These are phyloP conservation scores for Punctularia strigosozonata DNA, from an alignment of 768 basidiomycete species.

Conservation along the genomic window DNA sequence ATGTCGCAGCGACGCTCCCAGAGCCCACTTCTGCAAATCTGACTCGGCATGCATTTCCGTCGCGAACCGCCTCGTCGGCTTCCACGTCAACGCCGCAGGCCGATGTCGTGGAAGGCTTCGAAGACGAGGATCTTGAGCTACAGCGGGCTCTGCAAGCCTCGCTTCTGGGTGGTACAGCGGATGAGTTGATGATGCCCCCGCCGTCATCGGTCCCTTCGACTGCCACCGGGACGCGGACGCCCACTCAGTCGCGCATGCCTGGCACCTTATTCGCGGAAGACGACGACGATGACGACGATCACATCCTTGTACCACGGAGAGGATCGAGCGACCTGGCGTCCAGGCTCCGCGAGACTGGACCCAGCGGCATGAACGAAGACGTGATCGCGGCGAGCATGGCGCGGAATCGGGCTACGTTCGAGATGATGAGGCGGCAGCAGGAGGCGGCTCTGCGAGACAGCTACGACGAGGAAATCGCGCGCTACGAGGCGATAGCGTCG, in stretches of 20 bases:
- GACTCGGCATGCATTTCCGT: conserved; percentile 4
- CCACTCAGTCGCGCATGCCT: conserved; percentile 7
- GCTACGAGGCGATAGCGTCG: conserved; percentile 11
- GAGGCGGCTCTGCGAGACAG: conserved; percentile 53
- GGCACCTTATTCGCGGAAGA: conserved; percentile 2
- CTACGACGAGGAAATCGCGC: conserved; percentile 30
- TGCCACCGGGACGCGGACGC: conserved; percentile 4
- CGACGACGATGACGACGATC: conserved; percentile 7
- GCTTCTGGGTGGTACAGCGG: conserved; percentile 24
- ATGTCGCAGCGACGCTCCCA: conserved; percentile 51
- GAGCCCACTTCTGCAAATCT: conserved; percentile 29
- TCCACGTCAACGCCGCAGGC: conserved; percentile 6
- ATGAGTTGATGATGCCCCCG: conserved; percentile 5
- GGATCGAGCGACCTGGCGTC: conserved; percentile 13
- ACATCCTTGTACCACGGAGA: conserved; percentile 12
- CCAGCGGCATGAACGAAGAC: conserved; percentile 25
- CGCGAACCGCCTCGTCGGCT: conserved; percentile 4
- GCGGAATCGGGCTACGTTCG: conserved; percentile 45
- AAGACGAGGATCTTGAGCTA: conserved; percentile 80
- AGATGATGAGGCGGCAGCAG: conserved; percentile 55
- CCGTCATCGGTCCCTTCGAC: not conserved
- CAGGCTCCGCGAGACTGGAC: conserved; percentile 11
- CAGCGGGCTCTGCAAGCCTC: conserved; percentile 85
- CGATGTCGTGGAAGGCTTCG: conserved; percentile 31
- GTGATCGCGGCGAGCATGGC: conserved; percentile 59